phyloP scores from a whole-genome alignment of 768 basidiomycete species.

The Suillus paluster region DNA sequence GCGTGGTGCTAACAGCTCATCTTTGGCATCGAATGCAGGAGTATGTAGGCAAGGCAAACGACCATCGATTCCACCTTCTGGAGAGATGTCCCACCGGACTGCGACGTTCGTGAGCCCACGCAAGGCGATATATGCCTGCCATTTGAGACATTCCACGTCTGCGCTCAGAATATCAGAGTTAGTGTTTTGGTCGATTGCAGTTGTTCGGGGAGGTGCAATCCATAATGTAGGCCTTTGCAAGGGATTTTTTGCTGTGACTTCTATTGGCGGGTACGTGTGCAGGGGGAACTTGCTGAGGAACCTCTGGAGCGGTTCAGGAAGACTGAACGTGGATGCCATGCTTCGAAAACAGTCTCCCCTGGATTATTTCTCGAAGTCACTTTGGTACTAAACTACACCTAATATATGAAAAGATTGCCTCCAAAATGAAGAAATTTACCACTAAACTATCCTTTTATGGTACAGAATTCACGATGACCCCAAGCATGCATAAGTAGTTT shows the following conservation, averaged over 20 bases:
- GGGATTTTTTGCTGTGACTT: slow-evolving; percentile 27
- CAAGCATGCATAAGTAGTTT: background rate
- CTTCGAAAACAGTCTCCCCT: background rate
- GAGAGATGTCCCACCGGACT: slow-evolving; percentile 69
- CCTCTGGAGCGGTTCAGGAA: slow-evolving; percentile 46
- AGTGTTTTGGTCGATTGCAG: slow-evolving; percentile 11
- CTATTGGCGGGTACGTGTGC: slow-evolving; percentile 50
- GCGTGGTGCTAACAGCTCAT: slow-evolving; percentile 63
- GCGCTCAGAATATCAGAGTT: slow-evolving; percentile 52
- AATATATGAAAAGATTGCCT: background rate
- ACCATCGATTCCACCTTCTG: slow-evolving; percentile 70
- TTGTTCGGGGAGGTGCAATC: slow-evolving; percentile 55
- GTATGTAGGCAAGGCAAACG: slow-evolving; percentile 74
- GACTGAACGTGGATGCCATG: slow-evolving; percentile 24
- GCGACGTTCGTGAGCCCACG: slow-evolving; percentile 54
- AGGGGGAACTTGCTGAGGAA: slow-evolving; percentile 68
- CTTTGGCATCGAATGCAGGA: slow-evolving; percentile 41
- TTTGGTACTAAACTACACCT: background rate
- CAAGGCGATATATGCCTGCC: slow-evolving; percentile 79
- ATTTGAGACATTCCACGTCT: slow-evolving; percentile 88
- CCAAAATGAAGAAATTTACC: background rate
- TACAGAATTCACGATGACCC: no score
- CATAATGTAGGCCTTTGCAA: slow-evolving; percentile 58
- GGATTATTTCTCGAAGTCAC: background rate
- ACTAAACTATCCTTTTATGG: background rate